Evolutionary conservation across 495 filamentous ascomycete species (phyloP), one percentile per base, ranked within the genome.

Genomic region (Aspergillus panamensis): DNA sequence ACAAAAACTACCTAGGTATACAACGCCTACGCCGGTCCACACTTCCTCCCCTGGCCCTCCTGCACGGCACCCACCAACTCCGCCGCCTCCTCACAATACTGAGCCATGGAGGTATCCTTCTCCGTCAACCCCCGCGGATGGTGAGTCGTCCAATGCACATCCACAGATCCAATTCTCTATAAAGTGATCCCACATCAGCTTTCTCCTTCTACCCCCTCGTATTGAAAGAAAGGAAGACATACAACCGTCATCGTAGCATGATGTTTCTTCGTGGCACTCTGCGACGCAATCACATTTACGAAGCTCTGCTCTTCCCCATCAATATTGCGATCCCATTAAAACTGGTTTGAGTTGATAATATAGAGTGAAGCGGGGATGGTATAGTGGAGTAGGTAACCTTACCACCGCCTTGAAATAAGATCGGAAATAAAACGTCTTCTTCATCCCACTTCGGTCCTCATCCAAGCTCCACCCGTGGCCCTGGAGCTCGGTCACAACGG

Each of bases 121-220:
- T 72, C 58, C 0, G 85, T 86, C n/a, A 92, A 76, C n/a, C 89
- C 88, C 19, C 77, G 75, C 8, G 86, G 87, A 44, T 76, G 76
- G 70, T 92, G 88, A 16, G 89, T 91, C 10, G 87, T 91, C 89
- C 87, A 91, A 67, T 78, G 73, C 53, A 80, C 69, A 57, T 74
- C 68, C 33, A 80, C 73, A 5, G 74, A 77, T 8, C 76, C 76
- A 59, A 76, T 66, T 55, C 73, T 73, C 74, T 78, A 50, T 14
- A 17, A 16, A 20, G 19, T 20, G 9, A 33, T 43, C 66, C 54
- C 63, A 57, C 35, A 44, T 50, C 48, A 55, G 52, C 42, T 39
- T 51, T 51, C 8, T 51, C 19, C 3, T 51, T 6, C 13, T 10
- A 6, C 4, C 10, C 16, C 6, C n/a, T 21, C 42, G n/a, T 45